phyloP scores from a whole-genome alignment of 306 rosid species.

The Pyrus communis region DNA sequence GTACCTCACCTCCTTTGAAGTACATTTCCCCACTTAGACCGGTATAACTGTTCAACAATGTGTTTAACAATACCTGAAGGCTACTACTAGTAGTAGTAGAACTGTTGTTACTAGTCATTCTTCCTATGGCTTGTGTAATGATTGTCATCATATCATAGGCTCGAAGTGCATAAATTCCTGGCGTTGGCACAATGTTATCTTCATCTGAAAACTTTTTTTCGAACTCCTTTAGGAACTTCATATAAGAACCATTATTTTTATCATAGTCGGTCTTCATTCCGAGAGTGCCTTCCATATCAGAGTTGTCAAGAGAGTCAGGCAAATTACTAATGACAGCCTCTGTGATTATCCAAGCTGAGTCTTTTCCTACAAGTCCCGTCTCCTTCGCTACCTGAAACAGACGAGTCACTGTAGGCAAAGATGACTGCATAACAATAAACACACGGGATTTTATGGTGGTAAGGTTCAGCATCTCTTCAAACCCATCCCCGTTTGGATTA shows the following conservation, averaged over 20 bases:
- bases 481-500: constrained; percentile 43
- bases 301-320: constrained; percentile 25
- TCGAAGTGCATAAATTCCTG: constrained; percentile 47
- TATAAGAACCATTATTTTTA: constrained; percentile 23
- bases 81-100: constrained; percentile 27
- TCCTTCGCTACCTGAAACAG: constrained; percentile 49
- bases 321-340: constrained; percentile 47
- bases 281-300: constrained; percentile 51
- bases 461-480: constrained; percentile 37
- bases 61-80: constrained; percentile 5
- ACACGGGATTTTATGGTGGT: constrained; percentile 35
- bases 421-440: constrained; percentile 49
- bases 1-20: constrained; percentile 29
- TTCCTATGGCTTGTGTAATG: constrained; percentile 37
- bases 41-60: constrained; percentile 24
- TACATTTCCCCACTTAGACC: constrained; percentile 58
- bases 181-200: constrained; percentile 25
- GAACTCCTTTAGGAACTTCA: constrained; percentile 30
- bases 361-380: constrained; percentile 35
- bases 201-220: constrained; percentile 27
- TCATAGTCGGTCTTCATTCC: constrained; percentile 54
- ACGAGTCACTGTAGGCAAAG: constrained; percentile 40
- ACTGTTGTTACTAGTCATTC: neutral
- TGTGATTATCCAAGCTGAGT: constrained; percentile 55
- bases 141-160: constrained; percentile 53